Percentiles rank a stretch among this genome's conserved stretches.
Conservation (phyloP, 2,329 filamentous ascomycete species). For the Fusarium torreyae region DNA sequence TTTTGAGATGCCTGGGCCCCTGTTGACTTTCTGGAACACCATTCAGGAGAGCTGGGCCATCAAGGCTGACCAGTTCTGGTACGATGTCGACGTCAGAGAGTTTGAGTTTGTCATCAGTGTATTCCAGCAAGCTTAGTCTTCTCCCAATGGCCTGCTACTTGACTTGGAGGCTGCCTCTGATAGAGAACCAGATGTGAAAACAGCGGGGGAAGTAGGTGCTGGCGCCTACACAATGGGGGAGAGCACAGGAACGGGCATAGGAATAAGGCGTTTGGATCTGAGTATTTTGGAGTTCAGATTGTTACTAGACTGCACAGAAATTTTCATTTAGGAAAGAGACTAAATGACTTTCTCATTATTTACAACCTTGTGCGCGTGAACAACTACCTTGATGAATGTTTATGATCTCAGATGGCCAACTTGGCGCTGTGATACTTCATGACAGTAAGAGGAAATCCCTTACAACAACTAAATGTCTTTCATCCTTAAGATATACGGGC, state of each 20-base stretch:
- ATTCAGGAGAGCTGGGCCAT: background rate
- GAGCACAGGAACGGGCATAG: background rate
- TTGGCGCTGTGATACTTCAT: background rate
- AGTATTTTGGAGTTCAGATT: background rate
- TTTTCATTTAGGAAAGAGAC: background rate
- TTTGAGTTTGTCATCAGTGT: background rate
- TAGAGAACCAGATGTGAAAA: background rate
- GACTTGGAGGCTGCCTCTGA: too few relatives aligned
- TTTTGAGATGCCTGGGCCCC: background rate
- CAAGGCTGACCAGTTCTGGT: background rate
- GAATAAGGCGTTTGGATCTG: background rate
- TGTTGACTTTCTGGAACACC: background rate
- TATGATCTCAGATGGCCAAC: background rate
- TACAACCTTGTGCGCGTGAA: background rate
- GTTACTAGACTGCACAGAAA: background rate
- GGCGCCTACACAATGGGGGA: background rate
- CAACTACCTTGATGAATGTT: too few relatives aligned
- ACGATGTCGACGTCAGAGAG: background rate
- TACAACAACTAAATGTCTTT: background rate
- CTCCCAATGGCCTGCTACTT: background rate
- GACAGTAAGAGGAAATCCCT: background rate
- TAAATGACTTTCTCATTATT: background rate
- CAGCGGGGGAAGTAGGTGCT: too few relatives aligned
- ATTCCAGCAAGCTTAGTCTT: background rate
- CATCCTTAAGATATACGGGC: background rate